These are phyloP conservation scores for Alternaria sp. DNA, from an alignment of 2,329 filamentous ascomycete species.

Conservation along the genomic window DNA sequence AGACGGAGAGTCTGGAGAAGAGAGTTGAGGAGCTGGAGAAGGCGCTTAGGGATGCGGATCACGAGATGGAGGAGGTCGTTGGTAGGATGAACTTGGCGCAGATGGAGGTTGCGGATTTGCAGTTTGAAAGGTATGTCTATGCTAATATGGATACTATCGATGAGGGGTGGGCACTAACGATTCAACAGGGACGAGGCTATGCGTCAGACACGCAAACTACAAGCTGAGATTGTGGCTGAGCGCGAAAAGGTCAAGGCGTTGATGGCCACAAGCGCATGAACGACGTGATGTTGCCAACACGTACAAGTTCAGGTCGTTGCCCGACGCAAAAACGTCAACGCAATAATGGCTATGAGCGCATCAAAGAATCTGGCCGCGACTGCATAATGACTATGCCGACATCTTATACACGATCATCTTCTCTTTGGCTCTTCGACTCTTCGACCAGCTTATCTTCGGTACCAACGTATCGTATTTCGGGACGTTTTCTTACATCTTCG, in stretches of 20 bases:
- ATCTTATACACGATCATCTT: too few species aligned
- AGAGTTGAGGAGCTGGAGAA: conserved; percentile 86
- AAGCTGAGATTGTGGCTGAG: conserved; percentile 72
- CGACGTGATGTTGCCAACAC: conserved; percentile 16
- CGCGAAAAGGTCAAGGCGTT: conserved; percentile 65
- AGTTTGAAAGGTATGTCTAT: conserved; percentile 66
- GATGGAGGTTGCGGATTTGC: conserved; percentile 81
- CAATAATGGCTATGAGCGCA: too few species aligned
- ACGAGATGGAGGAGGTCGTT: conserved; percentile 85
- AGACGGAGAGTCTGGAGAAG: conserved; percentile 77
- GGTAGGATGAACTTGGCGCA: conserved; percentile 82
- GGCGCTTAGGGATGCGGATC: conserved; percentile 76
- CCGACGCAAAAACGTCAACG: too few species aligned
- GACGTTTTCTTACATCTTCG: conserved; percentile 8
- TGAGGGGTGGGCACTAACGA: conserved; percentile 22
- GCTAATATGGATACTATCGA: too few species aligned
- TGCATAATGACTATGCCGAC: too few species aligned
- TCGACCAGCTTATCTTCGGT: conserved; percentile 3
- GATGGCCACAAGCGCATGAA: conserved; percentile 43
- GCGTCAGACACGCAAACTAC: conserved; percentile 73
- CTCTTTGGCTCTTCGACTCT: background rate
- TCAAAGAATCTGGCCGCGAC: too few species aligned
- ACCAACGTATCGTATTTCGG: conserved; percentile 13
- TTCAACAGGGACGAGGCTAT: conserved; percentile 71
- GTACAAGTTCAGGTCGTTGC: background rate